Evolutionary conservation across 768 basidiomycete species (phyloP).

Genomic region (Termitomyces sp.): DNA sequence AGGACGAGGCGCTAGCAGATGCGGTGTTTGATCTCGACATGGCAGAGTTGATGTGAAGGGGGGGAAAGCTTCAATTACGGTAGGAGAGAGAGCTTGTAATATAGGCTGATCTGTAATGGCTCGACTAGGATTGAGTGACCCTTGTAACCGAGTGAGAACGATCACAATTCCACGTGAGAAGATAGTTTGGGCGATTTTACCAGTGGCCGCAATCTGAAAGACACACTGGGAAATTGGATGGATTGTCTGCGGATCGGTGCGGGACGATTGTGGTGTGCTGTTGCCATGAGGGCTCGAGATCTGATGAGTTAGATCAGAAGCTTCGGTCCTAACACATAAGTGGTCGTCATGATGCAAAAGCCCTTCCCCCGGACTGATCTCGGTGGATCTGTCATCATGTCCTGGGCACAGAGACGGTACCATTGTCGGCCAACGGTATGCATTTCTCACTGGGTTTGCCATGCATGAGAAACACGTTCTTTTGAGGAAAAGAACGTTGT

Average conservation of each 20-base stretch:
- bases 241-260: slow-evolving; percentile 35
- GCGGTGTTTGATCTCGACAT: slow-evolving; percentile 25
- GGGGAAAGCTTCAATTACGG: slow-evolving; percentile 6
- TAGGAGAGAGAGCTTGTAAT: slow-evolving; percentile 10
- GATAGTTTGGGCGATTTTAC: slow-evolving; percentile 18
- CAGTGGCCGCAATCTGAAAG: slow-evolving; percentile 19
- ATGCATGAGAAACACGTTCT: neutral
- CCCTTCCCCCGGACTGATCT: neutral
- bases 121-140: slow-evolving; percentile 19
- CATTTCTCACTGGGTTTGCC: neutral
- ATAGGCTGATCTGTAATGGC: slow-evolving; percentile 19
- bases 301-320: slow-evolving; percentile 17
- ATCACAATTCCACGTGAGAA: slow-evolving; percentile 16
- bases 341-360: neutral
- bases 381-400: neutral
- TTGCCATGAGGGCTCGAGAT: slow-evolving; percentile 24
- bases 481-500: neutral
- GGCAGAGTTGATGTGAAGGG: slow-evolving; percentile 14
- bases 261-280: slow-evolving; percentile 20
- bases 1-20: slow-evolving; percentile 21
- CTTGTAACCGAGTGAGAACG: slow-evolving; percentile 19
- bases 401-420: neutral
- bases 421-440: neutral
- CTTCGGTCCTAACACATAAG: slow-evolving; percentile 6
- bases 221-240: slow-evolving; percentile 19